Base-by-base conservation (phyloP, 805 yeast species). In the Nakazawaea ernobii region DNA sequence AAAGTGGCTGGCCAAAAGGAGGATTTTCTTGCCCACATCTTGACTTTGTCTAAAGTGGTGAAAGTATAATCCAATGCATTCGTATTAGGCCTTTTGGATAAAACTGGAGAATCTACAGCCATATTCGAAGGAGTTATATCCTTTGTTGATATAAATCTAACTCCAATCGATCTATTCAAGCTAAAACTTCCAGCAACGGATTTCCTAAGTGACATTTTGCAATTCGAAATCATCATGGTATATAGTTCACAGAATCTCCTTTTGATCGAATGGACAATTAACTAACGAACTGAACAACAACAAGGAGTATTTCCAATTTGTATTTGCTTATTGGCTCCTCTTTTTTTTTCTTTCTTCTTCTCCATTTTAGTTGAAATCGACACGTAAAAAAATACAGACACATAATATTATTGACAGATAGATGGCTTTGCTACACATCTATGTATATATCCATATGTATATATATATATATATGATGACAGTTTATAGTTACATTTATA, bases 1-100 rank as follows among this genome's bases (percentile, higher is more conserved):
- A 87, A 87, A 33, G 96, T 87, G 40, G 86, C 91, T 8, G 96
- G 96, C 96, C 96, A 87, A 66, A 87, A 87, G 1, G 94, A 85
- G 27, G 95, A 88, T 62, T 86, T 89, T 67, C 95, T 78, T 1
- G 92, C 95, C 96, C 96, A 87, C 70, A 84, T 84, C 54, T 90
- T 90, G 53, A 87, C 78, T 52, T 82, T 82, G 61, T 87, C 96
- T 57, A 87, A 69, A 17, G 91, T 79, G 14, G 95, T 86, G 62
- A 87, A 73, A 2, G 89, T 90, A 58, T 87, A 87, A 67, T 87
- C 96, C 52, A 86, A 66, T 10, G 85, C 82, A 55, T 72, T 77
- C 48, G 73, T 61, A 29, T 79, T 71, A 51, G 78, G 81, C 56
- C 79, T 73, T 62, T 86, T 79, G 27, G 84, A 74, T 59, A 86